phyloP scores from a whole-genome alignment of 192 early-diverging fungal species.

The Endogone sp. region DNA sequence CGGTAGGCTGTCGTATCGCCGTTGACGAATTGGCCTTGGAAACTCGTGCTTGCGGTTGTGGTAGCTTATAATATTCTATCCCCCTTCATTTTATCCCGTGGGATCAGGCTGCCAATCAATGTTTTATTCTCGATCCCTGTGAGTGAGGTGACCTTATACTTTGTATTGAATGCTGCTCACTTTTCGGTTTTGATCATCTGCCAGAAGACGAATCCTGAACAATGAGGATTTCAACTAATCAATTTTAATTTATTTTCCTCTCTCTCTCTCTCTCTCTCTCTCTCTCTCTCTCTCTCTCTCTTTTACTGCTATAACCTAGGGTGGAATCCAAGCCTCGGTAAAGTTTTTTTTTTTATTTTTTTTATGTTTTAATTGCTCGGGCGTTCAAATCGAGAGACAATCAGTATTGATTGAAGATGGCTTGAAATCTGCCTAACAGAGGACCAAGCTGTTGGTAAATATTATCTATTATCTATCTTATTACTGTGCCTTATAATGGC shows the following conservation, averaged over 20 bases:
- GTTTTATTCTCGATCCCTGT: constrained; percentile 8
- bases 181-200: no score
- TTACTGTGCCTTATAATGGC: background rate
- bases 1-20: constrained; percentile 4
- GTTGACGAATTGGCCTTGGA: background rate
- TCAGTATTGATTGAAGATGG: no score
- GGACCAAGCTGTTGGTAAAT: background rate
- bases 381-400: no score
- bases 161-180: no score
- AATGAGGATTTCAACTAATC: background rate
- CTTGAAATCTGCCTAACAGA: no score
- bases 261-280: no score
- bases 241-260: no score
- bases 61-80: no score
- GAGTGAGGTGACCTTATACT: background rate
- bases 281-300: no score
- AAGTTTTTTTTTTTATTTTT: background rate
- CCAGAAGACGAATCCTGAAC: constrained; percentile 70
- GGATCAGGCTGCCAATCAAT: constrained; percentile 59
- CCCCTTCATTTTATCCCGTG: no score
- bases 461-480: background rate
- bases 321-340: constrained; percentile 1
- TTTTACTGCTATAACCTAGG: background rate
- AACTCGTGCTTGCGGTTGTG: no score
- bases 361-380: no score